Evolutionary conservation across 1,139 yeast species (phyloP), one percentile per base, ranked within the genome.

Genomic region (Ogataea hybrid): DNA sequence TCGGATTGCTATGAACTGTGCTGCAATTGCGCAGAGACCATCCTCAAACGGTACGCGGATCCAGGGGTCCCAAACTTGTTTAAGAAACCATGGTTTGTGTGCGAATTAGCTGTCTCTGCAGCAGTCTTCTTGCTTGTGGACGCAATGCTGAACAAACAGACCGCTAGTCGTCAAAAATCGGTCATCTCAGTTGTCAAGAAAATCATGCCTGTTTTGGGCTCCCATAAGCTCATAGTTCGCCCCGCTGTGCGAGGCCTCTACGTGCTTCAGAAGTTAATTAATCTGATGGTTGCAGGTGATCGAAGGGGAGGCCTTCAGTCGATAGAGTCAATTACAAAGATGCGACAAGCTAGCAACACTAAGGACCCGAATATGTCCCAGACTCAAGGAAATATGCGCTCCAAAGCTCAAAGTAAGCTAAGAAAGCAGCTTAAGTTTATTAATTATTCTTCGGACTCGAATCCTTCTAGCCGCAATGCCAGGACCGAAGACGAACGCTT

Each of bases 241-340:
- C 57, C 61, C n/a, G 62, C 63, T 3, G 35, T 52, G 6, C 46
- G 63, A 16, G 63, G 60, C 2, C 31, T 52, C 1, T 57, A 56
- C 35, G 55, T 58, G 23, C 43, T 58, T 6, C 57, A 55, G 21
- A 53, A 50, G 25, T 38, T 59, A 5, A 37, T 51, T 21, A 35
- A 34, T 7, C 44, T 58, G 21, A 31, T 55, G 42, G 29, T 42
- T 2, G 46, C 50, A 15, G 41, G 46, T n/a, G 49, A 41, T 15
- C 39, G 44, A n/a, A 25, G 23, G 9, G 27, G 27, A 8, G 35
- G 35, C 29, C 25, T 50, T 7, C 29, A 23, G 17, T 29, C 36
- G 20, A 37, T 50, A 32, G 47, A 37, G 20, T 28, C 32, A 3
- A 25, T 49, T 28, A 39, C 42, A 11, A 33, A 39, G 18, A 28